These are phyloP conservation scores for Cercospora sp. DNA, from an alignment of 2,329 filamentous ascomycete species.

Conservation along the genomic window DNA sequence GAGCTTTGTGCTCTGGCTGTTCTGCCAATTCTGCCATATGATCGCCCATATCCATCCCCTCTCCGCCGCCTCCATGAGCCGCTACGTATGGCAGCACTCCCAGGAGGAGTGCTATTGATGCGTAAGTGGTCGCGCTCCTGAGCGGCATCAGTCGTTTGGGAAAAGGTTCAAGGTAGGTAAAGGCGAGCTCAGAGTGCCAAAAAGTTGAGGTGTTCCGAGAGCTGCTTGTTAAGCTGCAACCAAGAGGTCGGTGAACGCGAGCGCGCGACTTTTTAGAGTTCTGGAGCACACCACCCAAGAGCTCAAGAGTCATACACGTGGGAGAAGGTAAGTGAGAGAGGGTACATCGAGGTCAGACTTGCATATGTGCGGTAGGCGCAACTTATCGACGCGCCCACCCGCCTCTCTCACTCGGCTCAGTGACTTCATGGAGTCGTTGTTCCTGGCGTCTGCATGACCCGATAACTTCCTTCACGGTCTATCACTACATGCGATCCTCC, in stretches of 20 bases:
- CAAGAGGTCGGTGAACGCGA: slow-evolving; percentile 1
- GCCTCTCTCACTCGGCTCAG: not conserved
- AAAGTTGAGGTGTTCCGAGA: not conserved
- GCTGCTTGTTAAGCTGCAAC: not conserved
- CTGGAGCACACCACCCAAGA: not conserved
- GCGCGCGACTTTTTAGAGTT: not conserved
- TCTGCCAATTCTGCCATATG: slow-evolving; percentile 17
- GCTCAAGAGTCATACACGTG: not conserved
- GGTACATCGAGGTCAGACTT: not conserved
- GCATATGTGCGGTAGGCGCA: not conserved
- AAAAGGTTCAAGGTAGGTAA: not conserved
- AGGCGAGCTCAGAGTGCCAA: not conserved
- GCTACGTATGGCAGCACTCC: slow-evolving; percentile 42
- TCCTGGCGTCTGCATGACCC: not conserved
- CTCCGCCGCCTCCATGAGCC: slow-evolving; percentile 43
- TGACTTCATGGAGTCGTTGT: not conserved
- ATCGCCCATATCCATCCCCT: slow-evolving; percentile 33
- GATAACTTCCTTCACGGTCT: not conserved
- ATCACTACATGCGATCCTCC: not conserved
- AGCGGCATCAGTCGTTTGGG: slow-evolving; percentile 16
- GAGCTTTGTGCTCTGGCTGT: slow-evolving; percentile 22
- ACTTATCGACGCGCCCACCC: not conserved
- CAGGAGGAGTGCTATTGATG: slow-evolving; percentile 43
- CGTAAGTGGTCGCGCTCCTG: slow-evolving; percentile 11
- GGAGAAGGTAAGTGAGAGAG: not conserved